A percentile compares a stretch with the other conserved stretches of the same genome.
Conservation (phyloP, 2,329 filamentous ascomycete genomes). For the Colletotrichum lini region DNA sequence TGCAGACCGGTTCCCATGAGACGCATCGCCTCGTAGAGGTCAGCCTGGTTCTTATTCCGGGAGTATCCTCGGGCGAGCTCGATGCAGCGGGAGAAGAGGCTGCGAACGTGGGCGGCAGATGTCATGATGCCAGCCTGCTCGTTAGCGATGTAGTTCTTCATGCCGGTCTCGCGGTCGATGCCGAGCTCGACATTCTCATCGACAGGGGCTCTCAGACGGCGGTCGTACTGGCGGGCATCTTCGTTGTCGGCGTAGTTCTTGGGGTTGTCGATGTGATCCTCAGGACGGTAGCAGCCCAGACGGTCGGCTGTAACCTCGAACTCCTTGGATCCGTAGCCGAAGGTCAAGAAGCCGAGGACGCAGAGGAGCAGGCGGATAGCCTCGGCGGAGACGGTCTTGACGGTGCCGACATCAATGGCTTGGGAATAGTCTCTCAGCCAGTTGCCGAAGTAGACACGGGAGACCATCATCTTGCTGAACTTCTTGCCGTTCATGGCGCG, state of each 20-base stretch:
- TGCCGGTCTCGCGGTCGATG: constrained; percentile 80
- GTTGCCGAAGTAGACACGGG: constrained; percentile 95
- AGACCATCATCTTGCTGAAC: constrained; percentile 89
- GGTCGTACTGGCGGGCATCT: constrained; percentile 87
- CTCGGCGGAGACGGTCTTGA: constrained; percentile 91
- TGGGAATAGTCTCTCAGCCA: constrained; percentile 96
- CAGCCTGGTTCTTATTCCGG: constrained; percentile 76
- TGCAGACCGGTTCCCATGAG: constrained; percentile 90
- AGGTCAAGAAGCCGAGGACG: constrained; percentile 90
- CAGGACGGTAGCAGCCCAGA: constrained; percentile 84
- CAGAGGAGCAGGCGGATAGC: constrained; percentile 92
- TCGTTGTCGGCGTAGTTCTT: constrained; percentile 88
- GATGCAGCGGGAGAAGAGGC: constrained; percentile 81
- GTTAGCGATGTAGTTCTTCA: constrained; percentile 97
- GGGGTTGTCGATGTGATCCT: constrained; percentile 85
- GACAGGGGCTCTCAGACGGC: constrained; percentile 84
- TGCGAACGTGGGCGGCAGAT: constrained; percentile 82
- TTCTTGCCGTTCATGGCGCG: constrained; percentile 75
- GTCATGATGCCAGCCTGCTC: constrained; percentile 85
- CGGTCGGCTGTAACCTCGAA: constrained; percentile 87
- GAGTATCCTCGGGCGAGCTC: constrained; percentile 84
- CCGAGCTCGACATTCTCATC: constrained; percentile 84
- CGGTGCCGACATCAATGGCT: constrained; percentile 91
- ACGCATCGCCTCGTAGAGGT: constrained; percentile 88
- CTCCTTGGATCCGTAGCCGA: constrained; percentile 86